phyloP scores from a whole-genome alignment of 2,329 filamentous ascomycete species.

The Gnomoniopsis smithogilvyi region DNA sequence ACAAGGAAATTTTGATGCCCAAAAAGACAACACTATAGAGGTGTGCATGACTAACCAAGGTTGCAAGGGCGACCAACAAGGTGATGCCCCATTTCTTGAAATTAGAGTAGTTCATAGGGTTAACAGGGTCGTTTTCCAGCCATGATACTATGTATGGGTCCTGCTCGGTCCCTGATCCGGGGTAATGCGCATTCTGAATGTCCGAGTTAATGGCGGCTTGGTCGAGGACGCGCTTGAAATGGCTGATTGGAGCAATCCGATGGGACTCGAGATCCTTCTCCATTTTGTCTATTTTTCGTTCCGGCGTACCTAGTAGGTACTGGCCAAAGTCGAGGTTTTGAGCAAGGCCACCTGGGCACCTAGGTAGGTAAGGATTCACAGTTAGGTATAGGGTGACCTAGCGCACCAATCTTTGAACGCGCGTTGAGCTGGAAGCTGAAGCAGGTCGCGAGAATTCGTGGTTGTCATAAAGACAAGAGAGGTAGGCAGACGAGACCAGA shows the following conservation, averaged over 20 bases:
- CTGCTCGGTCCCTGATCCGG: slow-evolving; percentile 46
- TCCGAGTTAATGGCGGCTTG: slow-evolving; percentile 4
- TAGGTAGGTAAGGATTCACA: too few species aligned
- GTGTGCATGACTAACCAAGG: not conserved
- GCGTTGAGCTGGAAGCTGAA: too few species aligned
- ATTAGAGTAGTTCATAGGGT: slow-evolving; percentile 44
- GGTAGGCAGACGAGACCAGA: too few species aligned
- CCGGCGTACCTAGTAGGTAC: not conserved
- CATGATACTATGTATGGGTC: slow-evolving; percentile 53
- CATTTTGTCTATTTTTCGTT: not conserved
- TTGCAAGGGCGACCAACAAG: slow-evolving; percentile 9
- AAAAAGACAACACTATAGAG: not conserved
- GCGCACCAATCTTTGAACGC: too few species aligned
- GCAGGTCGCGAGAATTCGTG: too few species aligned
- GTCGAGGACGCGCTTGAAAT: not conserved
- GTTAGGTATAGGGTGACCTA: too few species aligned
- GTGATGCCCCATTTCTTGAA: slow-evolving; percentile 13
- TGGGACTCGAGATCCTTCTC: not conserved
- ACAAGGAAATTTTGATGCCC: not conserved
- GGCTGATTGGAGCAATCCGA: not conserved
- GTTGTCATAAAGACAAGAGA: too few species aligned
- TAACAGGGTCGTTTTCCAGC: slow-evolving; percentile 49
- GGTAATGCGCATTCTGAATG: slow-evolving; percentile 26
- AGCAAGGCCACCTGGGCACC: too few species aligned
- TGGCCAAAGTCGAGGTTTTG: too few species aligned